These are phyloP conservation scores for Lizonia empirigonia DNA, from an alignment of 2,329 filamentous ascomycete genomes.

Conservation along the genomic window DNA sequence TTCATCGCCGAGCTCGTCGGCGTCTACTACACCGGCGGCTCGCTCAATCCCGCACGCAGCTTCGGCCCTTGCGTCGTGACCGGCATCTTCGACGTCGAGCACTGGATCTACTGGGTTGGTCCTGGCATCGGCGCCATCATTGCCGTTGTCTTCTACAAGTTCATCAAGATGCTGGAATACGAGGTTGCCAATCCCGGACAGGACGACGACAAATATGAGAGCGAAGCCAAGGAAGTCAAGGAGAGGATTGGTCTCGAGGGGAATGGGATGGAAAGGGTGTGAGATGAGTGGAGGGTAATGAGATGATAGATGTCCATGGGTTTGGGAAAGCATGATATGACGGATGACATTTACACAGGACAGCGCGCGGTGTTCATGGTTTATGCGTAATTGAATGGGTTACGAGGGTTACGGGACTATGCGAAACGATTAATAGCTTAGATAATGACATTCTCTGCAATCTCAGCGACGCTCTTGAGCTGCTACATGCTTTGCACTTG, in stretches of 20 bases:
- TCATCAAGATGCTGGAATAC: constrained; percentile 53
- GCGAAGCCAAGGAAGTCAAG: constrained; percentile 24
- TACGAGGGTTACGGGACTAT: too few relatives aligned
- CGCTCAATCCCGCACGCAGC: constrained; percentile 54
- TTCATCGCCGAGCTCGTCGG: constrained; percentile 65
- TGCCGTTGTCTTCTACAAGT: constrained; percentile 56
- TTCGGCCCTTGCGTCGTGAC: constrained; percentile 54
- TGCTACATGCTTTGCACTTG: too few relatives aligned
- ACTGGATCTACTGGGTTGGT: constrained; percentile 59
- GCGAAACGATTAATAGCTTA: not conserved
- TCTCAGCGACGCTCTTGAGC: too few relatives aligned
- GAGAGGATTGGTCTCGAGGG: constrained; percentile 17
- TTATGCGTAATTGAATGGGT: not conserved
- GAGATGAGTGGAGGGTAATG: constrained; percentile 1
- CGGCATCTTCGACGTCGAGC: constrained; percentile 50
- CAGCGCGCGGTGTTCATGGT: not conserved
- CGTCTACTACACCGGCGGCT: constrained; percentile 55
- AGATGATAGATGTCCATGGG: not conserved
- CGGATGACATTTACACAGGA: not conserved
- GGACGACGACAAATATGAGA: constrained; percentile 38
- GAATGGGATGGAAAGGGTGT: constrained; percentile 10
- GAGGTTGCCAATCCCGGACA: constrained; percentile 47
- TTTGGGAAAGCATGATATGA: not conserved
- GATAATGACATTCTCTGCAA: constrained; percentile 9
- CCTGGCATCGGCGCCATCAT: constrained; percentile 52